Percentiles rank a stretch among this genome's conserved stretches.
These are phyloP conservation scores for Copromyces sp. DNA, from an alignment of 495 filamentous ascomycete species.

Conservation along the genomic window DNA sequence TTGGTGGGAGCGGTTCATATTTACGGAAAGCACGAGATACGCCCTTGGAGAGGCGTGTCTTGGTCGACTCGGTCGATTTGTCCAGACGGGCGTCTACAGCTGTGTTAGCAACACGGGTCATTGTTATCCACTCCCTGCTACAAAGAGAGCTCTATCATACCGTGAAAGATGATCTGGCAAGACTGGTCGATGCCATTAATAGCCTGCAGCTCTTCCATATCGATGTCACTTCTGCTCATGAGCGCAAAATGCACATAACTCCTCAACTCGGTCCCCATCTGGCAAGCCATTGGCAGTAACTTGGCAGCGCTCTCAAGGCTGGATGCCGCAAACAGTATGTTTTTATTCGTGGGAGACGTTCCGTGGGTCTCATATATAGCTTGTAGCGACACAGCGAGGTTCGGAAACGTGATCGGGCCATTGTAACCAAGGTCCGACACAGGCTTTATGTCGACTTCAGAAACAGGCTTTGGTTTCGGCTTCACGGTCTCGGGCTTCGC, in stretches of 20 bases:
- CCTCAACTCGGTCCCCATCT: slow-evolving; percentile 45
- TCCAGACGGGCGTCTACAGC: slow-evolving; percentile 46
- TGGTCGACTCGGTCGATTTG: slow-evolving; percentile 37
- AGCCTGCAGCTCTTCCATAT: slow-evolving; percentile 39
- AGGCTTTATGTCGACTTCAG: background rate
- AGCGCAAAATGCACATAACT: slow-evolving; percentile 52
- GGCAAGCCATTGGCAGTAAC: slow-evolving; percentile 50
- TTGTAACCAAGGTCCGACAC: slow-evolving; percentile 20
- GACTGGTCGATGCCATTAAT: slow-evolving; percentile 47
- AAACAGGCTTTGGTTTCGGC: background rate
- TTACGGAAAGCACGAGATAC: slow-evolving; percentile 32
- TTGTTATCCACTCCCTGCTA: background rate
- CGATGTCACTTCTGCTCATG: slow-evolving; percentile 44
- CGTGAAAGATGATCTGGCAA: slow-evolving; percentile 48
- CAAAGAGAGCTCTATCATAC: slow-evolving; percentile 15
- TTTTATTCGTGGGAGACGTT: slow-evolving; percentile 32
- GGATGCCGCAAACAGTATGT: slow-evolving; percentile 49
- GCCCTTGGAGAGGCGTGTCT: slow-evolving; percentile 37
- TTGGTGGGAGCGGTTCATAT: slow-evolving; percentile 3
- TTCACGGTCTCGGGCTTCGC: background rate
- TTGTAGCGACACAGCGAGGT: slow-evolving; percentile 28
- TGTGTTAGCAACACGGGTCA: background rate
- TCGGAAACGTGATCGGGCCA: slow-evolving; percentile 28
- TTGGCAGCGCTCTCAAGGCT: slow-evolving; percentile 44
- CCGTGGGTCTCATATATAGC: slow-evolving; percentile 30